Conservation (phyloP, 345 rosid genomes). For the Eucalyptus polybractea region DNA sequence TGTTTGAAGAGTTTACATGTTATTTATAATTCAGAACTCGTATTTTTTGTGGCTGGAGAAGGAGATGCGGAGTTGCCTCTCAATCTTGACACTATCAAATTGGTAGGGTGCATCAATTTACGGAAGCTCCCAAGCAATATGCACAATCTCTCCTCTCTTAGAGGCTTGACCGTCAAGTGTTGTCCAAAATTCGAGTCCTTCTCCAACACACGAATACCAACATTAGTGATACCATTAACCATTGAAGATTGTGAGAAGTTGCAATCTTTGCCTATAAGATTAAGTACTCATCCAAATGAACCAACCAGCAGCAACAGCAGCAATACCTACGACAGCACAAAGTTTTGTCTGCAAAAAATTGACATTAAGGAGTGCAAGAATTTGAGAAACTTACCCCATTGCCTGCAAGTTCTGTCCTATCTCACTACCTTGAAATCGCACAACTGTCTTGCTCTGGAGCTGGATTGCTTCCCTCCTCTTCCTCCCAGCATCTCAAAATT, state of each 20-base stretch:
- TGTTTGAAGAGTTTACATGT: background rate
- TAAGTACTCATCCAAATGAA: background rate
- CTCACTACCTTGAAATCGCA: accelerated
- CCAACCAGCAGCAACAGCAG: background rate
- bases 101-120: accelerated
- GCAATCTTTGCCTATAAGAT: background rate
- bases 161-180: accelerated
- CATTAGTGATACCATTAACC: background rate
- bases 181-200: background rate
- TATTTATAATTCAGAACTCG: accelerated
- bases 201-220: background rate
- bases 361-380: background rate
- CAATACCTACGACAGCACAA: background rate
- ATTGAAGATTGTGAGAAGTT: too few relatives aligned
- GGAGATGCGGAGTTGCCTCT: accelerated
- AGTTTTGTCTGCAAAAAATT: background rate
- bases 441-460: accelerated
- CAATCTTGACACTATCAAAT: accelerated
- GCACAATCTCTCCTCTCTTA: background rate
- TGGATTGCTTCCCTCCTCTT: background rate
- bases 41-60: background rate
- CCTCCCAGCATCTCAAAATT: background rate
- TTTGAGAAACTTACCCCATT: background rate
- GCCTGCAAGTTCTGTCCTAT: background rate
- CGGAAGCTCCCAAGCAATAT: background rate